Evolutionary conservation across 768 basidiomycete genomes (phyloP), one percentile per base, ranked within the genome.

Genomic region (Psilocybe cyanescens): DNA sequence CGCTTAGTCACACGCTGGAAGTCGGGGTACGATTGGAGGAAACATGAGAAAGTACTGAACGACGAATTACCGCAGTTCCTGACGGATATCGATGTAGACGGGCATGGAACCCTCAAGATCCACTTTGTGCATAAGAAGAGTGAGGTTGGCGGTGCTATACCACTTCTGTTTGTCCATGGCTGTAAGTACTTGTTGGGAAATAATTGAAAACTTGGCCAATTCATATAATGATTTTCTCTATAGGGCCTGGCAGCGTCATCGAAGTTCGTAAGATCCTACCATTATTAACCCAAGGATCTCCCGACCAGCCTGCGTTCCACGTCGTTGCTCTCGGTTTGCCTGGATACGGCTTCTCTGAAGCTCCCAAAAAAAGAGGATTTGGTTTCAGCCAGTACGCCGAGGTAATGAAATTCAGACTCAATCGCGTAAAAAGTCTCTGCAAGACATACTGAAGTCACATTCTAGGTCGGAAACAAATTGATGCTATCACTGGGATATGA

Each of bases 71-170:
- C 86, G 1, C 85, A 86, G 71, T 88, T 83, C 67, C 86, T 80
- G 1, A 70, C 76, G n/a, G 80, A 83, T 37, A 78, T 88, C 35
- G 69, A 75, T 1, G 78, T 87, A 1, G 79, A 80, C 9, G 77
- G 75, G 3, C 80, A 79, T 56, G 84, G 79, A 0, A 58, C 68
- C 1, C 58, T 81, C 49, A 73, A 76, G 39, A 79, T 87, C 6
- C 86, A 89, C 63, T 88, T 85, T 57, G 78, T 87, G 11, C 86
- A 88, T 68, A 75, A 83, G 71, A 78, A 74, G 69, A 86, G 86
- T 66, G 35, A 60, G 7, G 63, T 74, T 0, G 61, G 63, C 1
- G 70, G 73, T 16, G 86, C 86, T 0, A 83, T 88, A 35, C 86
- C 87, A 0, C 68, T 89, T 14, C 71, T 88, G 29, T 88, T 84